Base-by-base conservation (phyloP, 495 filamentous ascomycete genomes). In the Xylaria intraflava region DNA sequence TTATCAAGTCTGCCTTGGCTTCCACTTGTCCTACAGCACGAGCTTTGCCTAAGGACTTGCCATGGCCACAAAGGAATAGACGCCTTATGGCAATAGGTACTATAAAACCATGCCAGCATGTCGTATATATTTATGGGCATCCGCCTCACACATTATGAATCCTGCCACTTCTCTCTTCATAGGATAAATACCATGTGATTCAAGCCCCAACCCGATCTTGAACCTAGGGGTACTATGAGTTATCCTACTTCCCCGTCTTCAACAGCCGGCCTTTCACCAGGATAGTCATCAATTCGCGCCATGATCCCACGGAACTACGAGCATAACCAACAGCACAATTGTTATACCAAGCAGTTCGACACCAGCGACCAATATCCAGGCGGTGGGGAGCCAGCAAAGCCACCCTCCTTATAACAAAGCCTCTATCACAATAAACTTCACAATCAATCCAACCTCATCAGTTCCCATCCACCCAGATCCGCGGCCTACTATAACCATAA, bases 21-120 rank as follows among this genome's bases (percentile, higher is more conserved):
- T 49, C 11, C 35, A 63, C 26, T 27, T 57, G n/a, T n/a, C n/a
- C n/a, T n/a, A n/a, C n/a, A n/a, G n/a, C n/a, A n/a, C n/a, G n/a
- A n/a, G n/a, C n/a, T n/a, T n/a, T n/a, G 76, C 75, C 8, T 82
- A 79, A 49, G 67, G 65, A 26, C 73, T 81, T 7, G 68, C 72
- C 12, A 72, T 72, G 69, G 70, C 69, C 53, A 70, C 78, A n/a
- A 77, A 82, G 58, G 80, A 77, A 76, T 67, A 80, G n/a, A n/a
- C n/a, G n/a, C n/a, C n/a, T n/a, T n/a, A n/a, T n/a, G n/a, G n/a
- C n/a, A n/a, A n/a, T n/a, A n/a, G n/a, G n/a, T n/a, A n/a, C n/a
- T n/a, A n/a, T n/a, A n/a, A n/a, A n/a, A n/a, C n/a, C n/a, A n/a
- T n/a, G n/a, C n/a, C n/a, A n/a, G n/a, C n/a, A n/a, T n/a, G n/a